Evolutionary conservation across 805 yeast species (phyloP).

Genomic region (Helenozyma rhizophorensis): DNA sequence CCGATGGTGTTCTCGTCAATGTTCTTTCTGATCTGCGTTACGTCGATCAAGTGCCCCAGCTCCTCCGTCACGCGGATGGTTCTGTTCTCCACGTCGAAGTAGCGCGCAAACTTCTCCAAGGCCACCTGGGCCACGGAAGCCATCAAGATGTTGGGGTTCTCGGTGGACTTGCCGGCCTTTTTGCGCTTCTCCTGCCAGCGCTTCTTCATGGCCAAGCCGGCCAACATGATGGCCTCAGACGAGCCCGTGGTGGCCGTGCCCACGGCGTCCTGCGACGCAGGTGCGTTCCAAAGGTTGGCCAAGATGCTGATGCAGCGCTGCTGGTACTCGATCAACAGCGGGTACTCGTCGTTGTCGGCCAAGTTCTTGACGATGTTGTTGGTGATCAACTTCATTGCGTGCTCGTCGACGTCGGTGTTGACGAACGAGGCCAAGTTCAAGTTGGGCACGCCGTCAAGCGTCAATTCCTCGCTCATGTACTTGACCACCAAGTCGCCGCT

Average conservation of each 20-base stretch:
- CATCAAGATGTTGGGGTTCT: slow-evolving; percentile 82
- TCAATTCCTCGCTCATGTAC: slow-evolving; percentile 66
- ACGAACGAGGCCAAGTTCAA: slow-evolving; percentile 88
- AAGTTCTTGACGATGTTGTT: slow-evolving; percentile 82
- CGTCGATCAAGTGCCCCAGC: slow-evolving; percentile 63
- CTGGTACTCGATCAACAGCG: slow-evolving; percentile 74
- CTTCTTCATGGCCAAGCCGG: slow-evolving; percentile 89
- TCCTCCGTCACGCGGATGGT: slow-evolving; percentile 60
- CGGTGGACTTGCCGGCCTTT: slow-evolving; percentile 54
- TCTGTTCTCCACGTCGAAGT: slow-evolving; percentile 87
- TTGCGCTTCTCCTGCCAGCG: slow-evolving; percentile 71
- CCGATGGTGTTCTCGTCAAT: slow-evolving; percentile 93
- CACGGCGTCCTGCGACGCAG: slow-evolving; percentile 40
- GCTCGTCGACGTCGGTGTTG: slow-evolving; percentile 61
- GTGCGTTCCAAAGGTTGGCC: slow-evolving; percentile 79
- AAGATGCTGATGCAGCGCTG: slow-evolving; percentile 78
- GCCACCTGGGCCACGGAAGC: slow-evolving; percentile 94
- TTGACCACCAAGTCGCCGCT: slow-evolving; percentile 51
- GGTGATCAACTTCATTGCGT: slow-evolving; percentile 41
- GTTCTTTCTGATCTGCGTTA: slow-evolving; percentile 51
- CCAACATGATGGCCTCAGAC: slow-evolving; percentile 89
- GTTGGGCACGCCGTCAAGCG: slow-evolving; percentile 79
- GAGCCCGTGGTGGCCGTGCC: slow-evolving; percentile 96
- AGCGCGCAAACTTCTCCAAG: slow-evolving; percentile 87
- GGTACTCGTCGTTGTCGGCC: slow-evolving; percentile 93